phyloP scores from a whole-genome alignment of 1,284 basidiomycete genomes.

The Microbotryum intermedium region DNA sequence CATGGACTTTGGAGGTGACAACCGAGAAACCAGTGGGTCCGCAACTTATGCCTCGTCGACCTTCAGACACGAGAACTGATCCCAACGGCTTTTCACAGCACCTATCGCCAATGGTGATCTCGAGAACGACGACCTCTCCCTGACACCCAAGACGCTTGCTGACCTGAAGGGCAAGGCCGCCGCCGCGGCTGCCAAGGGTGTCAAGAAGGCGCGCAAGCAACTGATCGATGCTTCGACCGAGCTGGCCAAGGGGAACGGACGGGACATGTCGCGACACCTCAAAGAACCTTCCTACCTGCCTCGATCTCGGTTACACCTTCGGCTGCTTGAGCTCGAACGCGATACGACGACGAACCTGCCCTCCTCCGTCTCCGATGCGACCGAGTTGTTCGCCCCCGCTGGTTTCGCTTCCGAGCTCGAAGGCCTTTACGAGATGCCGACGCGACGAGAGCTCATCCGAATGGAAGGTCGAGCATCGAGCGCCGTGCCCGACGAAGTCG shows the following conservation, averaged over 20 bases:
- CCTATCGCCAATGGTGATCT: constrained; percentile 7
- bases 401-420: constrained; percentile 16
- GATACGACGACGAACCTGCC: constrained; percentile 5
- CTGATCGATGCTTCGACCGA: constrained; percentile 21
- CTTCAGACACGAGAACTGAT: not conserved
- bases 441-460: constrained; percentile 21
- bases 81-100: not conserved
- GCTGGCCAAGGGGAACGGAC: constrained; percentile 20
- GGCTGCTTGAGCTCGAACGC: constrained; percentile 20
- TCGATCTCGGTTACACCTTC: constrained; percentile 29
- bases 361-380: not conserved
- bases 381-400: constrained; percentile 18
- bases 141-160: constrained; percentile 24
- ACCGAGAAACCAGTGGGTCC: constrained; percentile 4
- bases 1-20: constrained; percentile 6
- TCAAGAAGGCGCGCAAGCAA: constrained; percentile 13
- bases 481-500: constrained; percentile 4
- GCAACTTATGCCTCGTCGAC: not conserved
- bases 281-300: constrained; percentile 31
- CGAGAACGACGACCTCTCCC: constrained; percentile 7
- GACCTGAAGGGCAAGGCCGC: constrained; percentile 11
- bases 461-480: constrained; percentile 9
- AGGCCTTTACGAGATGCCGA: constrained; percentile 23
- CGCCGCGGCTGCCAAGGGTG: not conserved
- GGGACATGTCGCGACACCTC: constrained; percentile 15